These are phyloP conservation scores for Arabidopsis lyrata DNA, from an alignment of 441 rosid species.

Conservation along the genomic window DNA sequence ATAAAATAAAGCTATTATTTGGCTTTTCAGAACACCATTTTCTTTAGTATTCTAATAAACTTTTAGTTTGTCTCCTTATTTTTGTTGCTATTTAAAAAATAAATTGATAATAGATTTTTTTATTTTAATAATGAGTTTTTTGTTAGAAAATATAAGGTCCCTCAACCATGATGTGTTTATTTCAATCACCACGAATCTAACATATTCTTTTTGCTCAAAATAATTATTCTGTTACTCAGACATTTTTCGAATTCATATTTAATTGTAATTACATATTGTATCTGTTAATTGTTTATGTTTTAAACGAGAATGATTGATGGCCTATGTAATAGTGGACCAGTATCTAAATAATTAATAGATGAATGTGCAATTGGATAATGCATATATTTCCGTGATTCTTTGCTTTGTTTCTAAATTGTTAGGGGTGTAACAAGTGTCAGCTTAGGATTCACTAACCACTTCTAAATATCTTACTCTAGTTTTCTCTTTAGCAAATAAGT, in stretches of 20 bases:
- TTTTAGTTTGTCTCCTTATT: background rate
- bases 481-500: background rate
- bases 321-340: slow-evolving; percentile 2
- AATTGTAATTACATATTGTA: background rate
- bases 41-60: background rate
- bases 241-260: background rate
- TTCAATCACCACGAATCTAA: slow-evolving; percentile 27
- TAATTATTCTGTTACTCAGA: background rate
- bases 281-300: background rate
- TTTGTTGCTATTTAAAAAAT: background rate
- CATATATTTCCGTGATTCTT: slow-evolving; percentile 29
- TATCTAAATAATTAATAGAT: background rate
- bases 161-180: slow-evolving; percentile 32
- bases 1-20: background rate
- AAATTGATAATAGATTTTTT: background rate
- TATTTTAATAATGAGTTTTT: background rate
- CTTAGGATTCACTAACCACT: slow-evolving; percentile 4
- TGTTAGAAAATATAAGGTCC: slow-evolving; percentile 23
- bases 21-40: background rate
- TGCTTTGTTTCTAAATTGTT: background rate
- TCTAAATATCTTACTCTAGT: background rate
- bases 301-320: slow-evolving; percentile 11
- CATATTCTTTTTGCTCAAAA: slow-evolving; percentile 37
- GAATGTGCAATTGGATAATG: slow-evolving; percentile 17
- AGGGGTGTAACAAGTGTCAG: slow-evolving; percentile 25